A percentile compares a stretch with the other conserved stretches of the same genome.
phyloP scores from a whole-genome alignment of 1,139 yeast species.

The Candida neerlandica region DNA sequence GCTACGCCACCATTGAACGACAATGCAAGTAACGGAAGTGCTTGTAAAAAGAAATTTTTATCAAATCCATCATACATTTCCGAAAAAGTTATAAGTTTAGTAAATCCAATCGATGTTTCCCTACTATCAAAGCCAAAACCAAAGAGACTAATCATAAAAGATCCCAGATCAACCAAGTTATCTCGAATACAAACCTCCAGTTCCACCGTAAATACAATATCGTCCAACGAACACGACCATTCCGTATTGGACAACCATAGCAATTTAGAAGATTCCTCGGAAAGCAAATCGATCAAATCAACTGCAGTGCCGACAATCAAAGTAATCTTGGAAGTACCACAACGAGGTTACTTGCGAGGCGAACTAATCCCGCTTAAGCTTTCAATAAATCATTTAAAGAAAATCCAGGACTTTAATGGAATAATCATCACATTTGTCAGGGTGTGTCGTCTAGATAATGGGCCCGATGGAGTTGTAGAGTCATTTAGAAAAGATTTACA shows the following conservation, averaged over 20 bases:
- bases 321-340: conserved; percentile 61
- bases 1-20: conserved; percentile 11
- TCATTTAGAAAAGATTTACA: conserved; percentile 84
- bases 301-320: conserved; percentile 37
- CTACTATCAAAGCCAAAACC: conserved; percentile 67
- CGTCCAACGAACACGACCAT: conserved; percentile 23
- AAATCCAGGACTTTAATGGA: conserved; percentile 73
- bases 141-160: conserved; percentile 62
- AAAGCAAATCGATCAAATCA: conserved; percentile 7
- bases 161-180: conserved; percentile 34
- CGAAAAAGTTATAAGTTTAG: conserved; percentile 59
- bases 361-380: conserved; percentile 76
- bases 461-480: conserved; percentile 65
- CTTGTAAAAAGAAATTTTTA: conserved; percentile 19
- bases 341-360: conserved; percentile 75
- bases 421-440: conserved; percentile 79
- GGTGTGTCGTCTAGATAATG: conserved; percentile 74
- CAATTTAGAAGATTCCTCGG: conserved; percentile 5
- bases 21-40: conserved; percentile 8
- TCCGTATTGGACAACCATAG: neutral
- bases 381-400: conserved; percentile 66
- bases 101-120: conserved; percentile 76
- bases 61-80: conserved; percentile 42
- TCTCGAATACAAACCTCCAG: conserved; percentile 54
- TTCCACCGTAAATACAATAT: conserved; percentile 51